Evolutionary conservation across 177 flowering plant genomes (phyloP).

Genomic region (Vitis hybrid): DNA sequence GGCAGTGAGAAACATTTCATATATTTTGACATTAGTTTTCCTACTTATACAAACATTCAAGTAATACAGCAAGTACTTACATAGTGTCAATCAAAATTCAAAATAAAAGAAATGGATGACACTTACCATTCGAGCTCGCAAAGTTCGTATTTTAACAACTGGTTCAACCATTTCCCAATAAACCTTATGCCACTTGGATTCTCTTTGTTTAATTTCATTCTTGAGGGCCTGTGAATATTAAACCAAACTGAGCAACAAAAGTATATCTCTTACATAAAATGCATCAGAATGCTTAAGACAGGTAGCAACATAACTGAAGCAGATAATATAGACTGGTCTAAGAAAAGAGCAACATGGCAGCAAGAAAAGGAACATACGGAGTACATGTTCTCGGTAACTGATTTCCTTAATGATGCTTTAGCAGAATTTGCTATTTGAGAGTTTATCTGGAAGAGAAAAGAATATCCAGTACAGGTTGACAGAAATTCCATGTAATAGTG

Average conservation of each 20-base stretch:
- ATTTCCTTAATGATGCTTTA: slow-evolving; percentile 68
- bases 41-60: background rate
- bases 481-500: background rate
- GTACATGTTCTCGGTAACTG: slow-evolving; percentile 85
- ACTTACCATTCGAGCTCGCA: slow-evolving; percentile 89
- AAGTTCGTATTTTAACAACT: slow-evolving; percentile 69
- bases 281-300: background rate
- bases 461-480: background rate
- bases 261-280: background rate
- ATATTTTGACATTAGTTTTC: background rate
- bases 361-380: slow-evolving; percentile 60
- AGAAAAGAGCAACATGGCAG: background rate
- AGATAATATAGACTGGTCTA: background rate
- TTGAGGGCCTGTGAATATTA: slow-evolving; percentile 59
- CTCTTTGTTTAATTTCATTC: slow-evolving; percentile 87
- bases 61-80: background rate
- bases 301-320: background rate
- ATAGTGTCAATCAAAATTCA: background rate
- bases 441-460: slow-evolving; percentile 59
- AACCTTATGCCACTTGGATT: slow-evolving; percentile 67
- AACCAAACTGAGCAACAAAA: background rate
- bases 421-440: slow-evolving; percentile 69
- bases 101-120: slow-evolving; percentile 1
- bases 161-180: slow-evolving; percentile 92
- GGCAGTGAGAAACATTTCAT: background rate